Percentiles rank a stretch among this genome's conserved stretches.
phyloP scores from a whole-genome alignment of 2,329 filamentous ascomycete species.

The Pseudogymnoascus sp. region DNA sequence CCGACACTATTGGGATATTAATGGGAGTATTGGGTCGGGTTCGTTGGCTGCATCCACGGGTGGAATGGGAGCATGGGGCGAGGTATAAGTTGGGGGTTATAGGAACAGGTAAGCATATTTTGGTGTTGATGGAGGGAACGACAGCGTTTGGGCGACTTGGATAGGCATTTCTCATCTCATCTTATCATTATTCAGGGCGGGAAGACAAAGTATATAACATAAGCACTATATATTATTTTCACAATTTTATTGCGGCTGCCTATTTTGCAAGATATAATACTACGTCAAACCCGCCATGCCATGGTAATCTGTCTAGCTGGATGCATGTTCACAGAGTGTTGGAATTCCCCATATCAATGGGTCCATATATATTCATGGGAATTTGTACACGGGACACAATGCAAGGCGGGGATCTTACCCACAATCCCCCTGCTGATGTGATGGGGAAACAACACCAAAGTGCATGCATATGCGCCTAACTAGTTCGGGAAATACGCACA shows the following conservation, averaged over 20 bases:
- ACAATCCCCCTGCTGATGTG: not conserved
- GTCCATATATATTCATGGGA: no score
- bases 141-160: not conserved
- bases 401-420: not conserved
- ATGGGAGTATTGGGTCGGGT: slow-evolving; percentile 68
- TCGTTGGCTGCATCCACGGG: slow-evolving; percentile 60
- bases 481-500: not conserved
- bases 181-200: not conserved
- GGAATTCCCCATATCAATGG: not conserved
- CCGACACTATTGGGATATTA: slow-evolving; percentile 88
- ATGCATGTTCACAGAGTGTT: not conserved
- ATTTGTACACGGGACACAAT: not conserved
- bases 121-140: not conserved
- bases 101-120: not conserved
- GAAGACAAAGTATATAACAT: not conserved
- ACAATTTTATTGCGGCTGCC: not conserved
- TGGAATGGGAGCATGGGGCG: slow-evolving; percentile 70
- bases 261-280: not conserved
- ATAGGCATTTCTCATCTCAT: slow-evolving; percentile 4
- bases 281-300: not conserved
- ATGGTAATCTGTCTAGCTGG: not conserved
- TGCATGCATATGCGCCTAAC: slow-evolving; percentile 1
- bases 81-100: slow-evolving; percentile 41
- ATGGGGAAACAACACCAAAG: slow-evolving; percentile 1
- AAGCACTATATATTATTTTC: not conserved